Evolutionary conservation across 2,329 filamentous ascomycete species (phyloP).

Genomic region (Penicillium janthinellum): DNA sequence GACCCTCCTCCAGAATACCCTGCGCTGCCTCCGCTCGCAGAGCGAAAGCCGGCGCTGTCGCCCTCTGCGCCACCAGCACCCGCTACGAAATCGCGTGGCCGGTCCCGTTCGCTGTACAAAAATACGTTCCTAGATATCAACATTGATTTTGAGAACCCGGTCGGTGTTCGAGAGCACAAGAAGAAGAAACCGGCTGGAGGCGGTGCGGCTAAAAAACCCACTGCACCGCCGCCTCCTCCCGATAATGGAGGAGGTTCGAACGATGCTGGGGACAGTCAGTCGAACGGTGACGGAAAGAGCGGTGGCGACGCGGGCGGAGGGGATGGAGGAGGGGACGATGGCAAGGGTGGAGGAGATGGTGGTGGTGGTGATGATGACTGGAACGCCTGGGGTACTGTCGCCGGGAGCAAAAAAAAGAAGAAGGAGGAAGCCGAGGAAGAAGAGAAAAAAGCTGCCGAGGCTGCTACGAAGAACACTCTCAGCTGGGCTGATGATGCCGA

Average conservation of each 20-base stretch:
- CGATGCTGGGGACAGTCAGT: slow-evolving; percentile 28
- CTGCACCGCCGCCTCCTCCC: slow-evolving; percentile 16
- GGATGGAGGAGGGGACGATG: slow-evolving; percentile 38
- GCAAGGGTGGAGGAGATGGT: slow-evolving; percentile 33
- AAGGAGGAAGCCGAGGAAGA: slow-evolving; percentile 39
- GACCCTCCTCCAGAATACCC: slow-evolving; percentile 41
- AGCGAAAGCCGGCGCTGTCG: slow-evolving; percentile 19
- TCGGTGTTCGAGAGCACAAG: slow-evolving; percentile 39
- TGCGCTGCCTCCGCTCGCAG: slow-evolving; percentile 30
- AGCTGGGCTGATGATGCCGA: slow-evolving; percentile 50
- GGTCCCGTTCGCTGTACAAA: slow-evolving; percentile 11
- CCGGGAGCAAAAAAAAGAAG: slow-evolving; percentile 35
- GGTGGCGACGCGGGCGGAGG: slow-evolving; percentile 40
- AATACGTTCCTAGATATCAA: slow-evolving; percentile 12
- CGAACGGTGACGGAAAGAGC: slow-evolving; percentile 42
- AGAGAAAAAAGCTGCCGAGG: slow-evolving; percentile 34
- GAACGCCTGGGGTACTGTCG: slow-evolving; percentile 31
- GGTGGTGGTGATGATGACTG: slow-evolving; percentile 46
- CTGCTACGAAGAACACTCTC: slow-evolving; percentile 35
- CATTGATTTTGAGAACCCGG: slow-evolving; percentile 29
- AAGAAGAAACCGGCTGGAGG: slow-evolving; percentile 32
- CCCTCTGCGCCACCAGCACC: slow-evolving; percentile 10
- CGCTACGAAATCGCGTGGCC: slow-evolving; percentile 7
- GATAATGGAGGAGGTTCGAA: slow-evolving; percentile 28
- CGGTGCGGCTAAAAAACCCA: slow-evolving; percentile 17